Evolutionary conservation across 257 asterid genomes (phyloP).

Genomic region (Capsicum baccatum): DNA sequence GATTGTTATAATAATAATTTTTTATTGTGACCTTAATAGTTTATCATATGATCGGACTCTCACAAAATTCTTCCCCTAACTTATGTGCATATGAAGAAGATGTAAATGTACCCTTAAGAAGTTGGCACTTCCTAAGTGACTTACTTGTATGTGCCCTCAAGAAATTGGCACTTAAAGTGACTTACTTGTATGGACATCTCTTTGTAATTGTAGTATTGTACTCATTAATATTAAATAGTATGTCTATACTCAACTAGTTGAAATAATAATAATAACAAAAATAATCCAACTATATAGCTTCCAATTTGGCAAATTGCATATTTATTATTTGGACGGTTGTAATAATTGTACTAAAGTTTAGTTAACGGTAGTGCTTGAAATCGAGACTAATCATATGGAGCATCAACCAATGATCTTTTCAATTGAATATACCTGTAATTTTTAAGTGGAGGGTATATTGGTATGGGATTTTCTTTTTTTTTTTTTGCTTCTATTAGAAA

Average conservation of each 20-base stretch:
- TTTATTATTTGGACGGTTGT: not conserved
- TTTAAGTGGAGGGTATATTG: not conserved
- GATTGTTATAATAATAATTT: too few species aligned
- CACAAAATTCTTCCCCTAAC: not conserved
- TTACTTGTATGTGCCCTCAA: not conserved
- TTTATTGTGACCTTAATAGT: not conserved
- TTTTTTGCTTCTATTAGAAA: too few species aligned
- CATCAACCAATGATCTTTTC: not conserved
- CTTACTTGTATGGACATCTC: conserved; percentile 10
- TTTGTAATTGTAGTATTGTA: not conserved
- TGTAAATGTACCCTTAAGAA: conserved; percentile 19
- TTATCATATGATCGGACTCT: not conserved
- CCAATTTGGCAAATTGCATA: conserved; percentile 9
- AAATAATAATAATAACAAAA: not conserved
- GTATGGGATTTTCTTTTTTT: not conserved
- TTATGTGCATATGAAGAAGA: not conserved
- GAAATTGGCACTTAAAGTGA: not conserved
- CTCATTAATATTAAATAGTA: not conserved
- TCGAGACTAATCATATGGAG: not conserved
- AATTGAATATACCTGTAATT: not conserved
- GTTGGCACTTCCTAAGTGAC: conserved; percentile 20
- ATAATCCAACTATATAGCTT: not conserved
- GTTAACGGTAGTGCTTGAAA: not conserved
- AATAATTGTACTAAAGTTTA: not conserved
- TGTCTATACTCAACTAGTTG: not conserved